Base-by-base conservation (phyloP, 2,329 filamentous ascomycete species). In the Pyrenophora graminea region DNA sequence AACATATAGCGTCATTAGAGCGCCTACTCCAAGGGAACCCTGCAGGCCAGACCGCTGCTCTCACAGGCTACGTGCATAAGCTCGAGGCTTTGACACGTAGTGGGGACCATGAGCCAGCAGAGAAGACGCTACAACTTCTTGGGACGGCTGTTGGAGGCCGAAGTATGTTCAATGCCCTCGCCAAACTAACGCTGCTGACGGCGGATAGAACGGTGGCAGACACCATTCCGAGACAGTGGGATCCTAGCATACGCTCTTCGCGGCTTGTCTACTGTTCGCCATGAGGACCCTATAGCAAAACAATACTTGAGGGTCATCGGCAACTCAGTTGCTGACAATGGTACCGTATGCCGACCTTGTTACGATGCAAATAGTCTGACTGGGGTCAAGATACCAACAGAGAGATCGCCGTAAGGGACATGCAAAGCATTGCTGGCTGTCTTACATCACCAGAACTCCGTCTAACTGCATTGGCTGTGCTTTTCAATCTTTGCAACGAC, bases 401-500 rank as follows among this genome's bases (percentile, higher is more conserved):
- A 43, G 66, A 67, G 48, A 39, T 66, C 12, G 64, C 62, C 21
- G 49, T 63, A 12, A 50, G 63, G 30, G 45, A 65, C 15, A 56
- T 74, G 18, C 51, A 59, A 4, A 62, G 62, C 21, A 57, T 75
- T 3, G 51, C 64, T 33, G 52, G 50, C 13, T 71, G 64, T 37
- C 48, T 74, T 3, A 43, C 57, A 9, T 49, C 56, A 12, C 55
- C 63, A 33, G 58, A 65, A 4, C 49, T 74, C 15, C 48, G 47
- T 8, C 46, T 55, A 4, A 70, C 69, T 13, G 65, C 73, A 39
- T 61, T 75, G 27, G 74, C 70, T 33, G 76, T 77, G 2, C 58
- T 78, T 10, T 73, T 75, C 61, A 79, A 79, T 52, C 69, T 78
- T 13, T 76, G 74, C 56, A 72, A 72, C 17, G 74, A 75, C 41